Base-by-base conservation (phyloP, 176 grass and related monocot species). In the Carex pumila region DNA sequence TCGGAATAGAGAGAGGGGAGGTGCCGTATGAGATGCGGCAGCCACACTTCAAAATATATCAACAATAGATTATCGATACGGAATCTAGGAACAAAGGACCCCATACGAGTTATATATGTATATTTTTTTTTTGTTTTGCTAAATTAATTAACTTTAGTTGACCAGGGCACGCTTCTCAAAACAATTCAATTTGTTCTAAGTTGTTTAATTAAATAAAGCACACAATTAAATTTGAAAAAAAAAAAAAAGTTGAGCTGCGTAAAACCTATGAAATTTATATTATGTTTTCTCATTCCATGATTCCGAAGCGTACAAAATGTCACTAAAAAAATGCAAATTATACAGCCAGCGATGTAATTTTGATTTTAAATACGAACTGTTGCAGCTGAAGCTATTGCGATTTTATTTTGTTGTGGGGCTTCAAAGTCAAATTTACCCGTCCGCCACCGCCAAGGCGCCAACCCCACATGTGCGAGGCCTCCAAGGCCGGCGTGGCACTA, bases 1-100 rank as follows among this genome's bases (percentile, higher is more conserved):
- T 45, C 43, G 43, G 7, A 45, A 45, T 8, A 45, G 43, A 45
- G 43, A 45, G 43, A 45, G 9, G 41, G 69, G n/a, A 74, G 71
- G 21, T 74, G 72, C 22, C 72, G 49, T 76, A 55, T 49, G n/a
- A 74, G 71, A 74, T 74, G 71, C 71, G 19, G 15, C 21, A 74
- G 19, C 45, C 43, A 52, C 10, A 2, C 12, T 61, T 54, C 52
- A 36, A 80, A 80, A 62, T 15, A 78, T 81, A 64, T 32, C 34
- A 30, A 52, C n/a, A 12, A 52, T 52, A 56, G 50, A 77, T 77
- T 76, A 53, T 77, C 17, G 21, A 3, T 50, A 76, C 50, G 45
- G 45, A 74, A 74, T 74, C 39, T 74, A 74, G 70, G 70, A 74
- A 50, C 70, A 25, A 52, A 52, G 70, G 3, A 52, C 43, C 52